These are phyloP conservation scores for Cyclotella choctawhatcheeana DNA, from an alignment of 108 stramenopile species.

Conservation along the genomic window DNA sequence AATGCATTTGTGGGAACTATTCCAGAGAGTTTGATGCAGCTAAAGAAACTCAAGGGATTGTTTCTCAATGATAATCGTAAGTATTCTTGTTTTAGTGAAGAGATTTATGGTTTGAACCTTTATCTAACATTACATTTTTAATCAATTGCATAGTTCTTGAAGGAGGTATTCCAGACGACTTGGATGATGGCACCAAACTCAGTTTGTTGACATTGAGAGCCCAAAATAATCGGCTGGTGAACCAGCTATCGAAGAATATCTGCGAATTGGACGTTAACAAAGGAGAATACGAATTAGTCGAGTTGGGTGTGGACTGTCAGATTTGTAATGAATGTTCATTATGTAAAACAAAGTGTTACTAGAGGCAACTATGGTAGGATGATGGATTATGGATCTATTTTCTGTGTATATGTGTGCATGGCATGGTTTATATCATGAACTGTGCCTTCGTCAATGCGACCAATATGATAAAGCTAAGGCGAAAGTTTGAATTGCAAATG, in stretches of 20 bases:
- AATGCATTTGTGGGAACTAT: slow-evolving; percentile 72
- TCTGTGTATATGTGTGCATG: background rate
- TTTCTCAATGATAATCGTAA: slow-evolving; percentile 52
- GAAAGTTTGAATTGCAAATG: too few species aligned
- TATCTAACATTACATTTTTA: slow-evolving; percentile 9
- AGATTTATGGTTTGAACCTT: background rate
- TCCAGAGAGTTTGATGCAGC: slow-evolving; percentile 57
- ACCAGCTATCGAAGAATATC: slow-evolving; percentile 36
- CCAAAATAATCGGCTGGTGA: slow-evolving; percentile 53
- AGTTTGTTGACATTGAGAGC: slow-evolving; percentile 54
- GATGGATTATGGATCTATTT: background rate
- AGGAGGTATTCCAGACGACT: slow-evolving; percentile 40
- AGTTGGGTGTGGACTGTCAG: slow-evolving; percentile 47
- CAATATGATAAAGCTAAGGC: too few species aligned
- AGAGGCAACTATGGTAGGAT: background rate
- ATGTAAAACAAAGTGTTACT: slow-evolving; percentile 42
- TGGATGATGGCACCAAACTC: slow-evolving; percentile 26
- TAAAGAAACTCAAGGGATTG: slow-evolving; percentile 43
- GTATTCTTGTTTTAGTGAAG: background rate
- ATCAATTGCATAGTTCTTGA: slow-evolving; percentile 12
- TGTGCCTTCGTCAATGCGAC: too few species aligned
- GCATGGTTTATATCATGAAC: background rate
- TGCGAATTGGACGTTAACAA: slow-evolving; percentile 45
- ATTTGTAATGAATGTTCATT: slow-evolving; percentile 44
- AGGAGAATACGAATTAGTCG: slow-evolving; percentile 44